These are phyloP conservation scores for Trypanosoma melophagium DNA, from an alignment of 208 protist genomes.

Conservation along the genomic window DNA sequence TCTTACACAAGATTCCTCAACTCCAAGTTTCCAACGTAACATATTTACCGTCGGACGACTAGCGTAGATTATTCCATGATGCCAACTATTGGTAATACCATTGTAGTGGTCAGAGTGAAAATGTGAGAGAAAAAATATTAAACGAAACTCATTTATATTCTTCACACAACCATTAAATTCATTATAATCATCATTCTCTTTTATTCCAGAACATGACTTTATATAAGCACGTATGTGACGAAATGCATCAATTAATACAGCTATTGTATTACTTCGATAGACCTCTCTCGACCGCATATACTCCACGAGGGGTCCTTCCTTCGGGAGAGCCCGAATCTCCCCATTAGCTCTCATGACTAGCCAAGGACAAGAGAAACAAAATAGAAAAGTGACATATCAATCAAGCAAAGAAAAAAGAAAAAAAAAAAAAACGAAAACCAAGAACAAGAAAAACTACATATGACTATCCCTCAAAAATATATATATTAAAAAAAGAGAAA, in stretches of 20 bases:
- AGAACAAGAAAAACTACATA: constrained; percentile 13
- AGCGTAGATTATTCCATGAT: constrained; percentile 66
- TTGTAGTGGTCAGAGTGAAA: constrained; percentile 93
- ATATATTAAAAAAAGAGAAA: constrained; percentile 9
- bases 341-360: too few relatives aligned
- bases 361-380: too few relatives aligned
- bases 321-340: not conserved
- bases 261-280: constrained; percentile 27
- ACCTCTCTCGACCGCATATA: constrained; percentile 71
- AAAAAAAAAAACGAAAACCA: too few relatives aligned
- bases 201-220: not conserved
- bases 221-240: constrained; percentile 21
- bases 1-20: constrained; percentile 40
- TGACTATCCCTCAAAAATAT: constrained; percentile 8
- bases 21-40: constrained; percentile 39
- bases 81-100: constrained; percentile 54
- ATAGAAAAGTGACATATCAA: too few relatives aligned
- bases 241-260: constrained; percentile 83
- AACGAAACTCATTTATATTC: constrained; percentile 1
- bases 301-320: constrained; percentile 18
- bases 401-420: too few relatives aligned
- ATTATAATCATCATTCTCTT: not conserved
- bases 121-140: constrained; percentile 86
- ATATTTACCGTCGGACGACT: constrained; percentile 63
- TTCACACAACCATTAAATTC: not conserved